Evolutionary conservation across 164 flowering plant genomes (phyloP), one percentile per base, ranked within the genome.

Genomic region (Malania oleifera): DNA sequence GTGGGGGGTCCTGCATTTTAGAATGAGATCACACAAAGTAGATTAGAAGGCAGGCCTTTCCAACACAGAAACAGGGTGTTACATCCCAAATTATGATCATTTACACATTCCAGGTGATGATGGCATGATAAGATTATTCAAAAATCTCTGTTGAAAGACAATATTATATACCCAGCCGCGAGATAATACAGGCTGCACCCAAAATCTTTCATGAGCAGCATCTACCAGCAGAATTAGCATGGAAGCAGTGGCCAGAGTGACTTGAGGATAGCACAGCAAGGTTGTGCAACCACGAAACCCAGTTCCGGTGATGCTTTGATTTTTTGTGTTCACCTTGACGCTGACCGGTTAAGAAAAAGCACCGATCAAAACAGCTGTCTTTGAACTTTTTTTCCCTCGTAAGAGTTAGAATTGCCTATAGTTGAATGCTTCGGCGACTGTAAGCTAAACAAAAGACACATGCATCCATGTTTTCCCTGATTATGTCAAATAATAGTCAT

Each of bases 401-500:
- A 47, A 17, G 40, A 66, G 70, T 67, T 62, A 69, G 70, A 47
- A 52, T 46, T 53, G 53, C 35, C 64, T 41, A 38, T 11, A 54
- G 40, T 38, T 31, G 57, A 46, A 64, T 17, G 56, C 67, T 47
- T 58, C 55, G 60, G 66, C 41, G 19, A 37, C 41, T 25, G 31
- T 22, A 56, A 37, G 14, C 52, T 23, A 24, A 11, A 47, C 25
- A 17, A 39, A 34, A 7, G 20, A 47, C 27, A 22, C 50, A 23
- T 38, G 44, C 14, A 5, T 17, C 43, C 43, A 52, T 22, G 11
- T 48, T 35, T n/a, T 56, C 57, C 57, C 61, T 17, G 13, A 45
- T 52, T 66, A 78, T 1, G 80, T 74, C 15, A 77, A 64, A 63
- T 77, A 83, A 55, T 83, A 82, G 25, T 72, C 85, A 60, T 26